Evolutionary conservation across 1,139 yeast genomes (phyloP), one percentile per base, ranked within the genome.

Genomic region (Diutina pseudorugosa): DNA sequence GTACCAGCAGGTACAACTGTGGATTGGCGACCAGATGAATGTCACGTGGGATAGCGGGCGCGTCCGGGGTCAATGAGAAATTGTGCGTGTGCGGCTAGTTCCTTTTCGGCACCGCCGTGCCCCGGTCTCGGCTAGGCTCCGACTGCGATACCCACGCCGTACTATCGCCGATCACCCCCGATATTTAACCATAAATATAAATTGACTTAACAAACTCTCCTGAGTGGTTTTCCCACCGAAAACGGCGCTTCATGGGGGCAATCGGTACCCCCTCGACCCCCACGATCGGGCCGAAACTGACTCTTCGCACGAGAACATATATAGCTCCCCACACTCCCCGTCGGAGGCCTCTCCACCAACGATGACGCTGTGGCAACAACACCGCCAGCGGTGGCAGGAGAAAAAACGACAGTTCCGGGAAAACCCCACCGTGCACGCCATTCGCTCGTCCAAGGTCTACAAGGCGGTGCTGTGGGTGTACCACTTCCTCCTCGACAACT

Each of bases 401-500:
- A 41, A 19, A 7, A 45, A 45, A 27, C 40, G 16, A 16, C 49
- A 21, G 49, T 27, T 45, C 20, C 6, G 6, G n/a, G 40, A 45
- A 18, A 25, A 25, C 8, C 49, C 49, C n/a, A 45, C 49, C 36
- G 21, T 45, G 2, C 5, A 27, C 7, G 16, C 12, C 7, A 27
- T 45, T 7, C 49, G 49, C 19, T 12, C n/a, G 3, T 27, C 25
- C 16, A 25, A 25, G 21, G 40, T 45, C 6, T 45, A 21, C 25
- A 33, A 33, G n/a, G 49, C 21, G 21, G 16, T 45, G 2, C 27
- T n/a, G 14, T 45, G 49, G 49, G 40, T 45, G 12, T 45, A 27
- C 5, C 51, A 52, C 23, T 74, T 71, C 54, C 60, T 67, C 9
- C 56, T 73, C 18, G 64, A 59, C n/a, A 77, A 73, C 55, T 89